Base-by-base conservation (phyloP, 495 filamentous ascomycete genomes). In the Penicillium dipodomyicola region DNA sequence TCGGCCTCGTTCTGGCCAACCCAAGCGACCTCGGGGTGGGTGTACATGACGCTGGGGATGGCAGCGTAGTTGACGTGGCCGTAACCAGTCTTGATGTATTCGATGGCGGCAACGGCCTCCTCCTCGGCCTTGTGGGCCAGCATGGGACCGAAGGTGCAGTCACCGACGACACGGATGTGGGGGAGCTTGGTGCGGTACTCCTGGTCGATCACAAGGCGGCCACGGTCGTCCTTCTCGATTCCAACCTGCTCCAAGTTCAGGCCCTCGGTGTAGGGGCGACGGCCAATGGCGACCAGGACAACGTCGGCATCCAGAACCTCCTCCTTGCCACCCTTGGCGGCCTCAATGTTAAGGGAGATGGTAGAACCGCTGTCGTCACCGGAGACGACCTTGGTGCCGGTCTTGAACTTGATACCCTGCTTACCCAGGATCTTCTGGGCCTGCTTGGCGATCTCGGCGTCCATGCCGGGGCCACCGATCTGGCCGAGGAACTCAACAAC, bases 41-140 rank as follows among this genome's bases (percentile, higher is more conserved):
- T 97, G 83, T 98, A 98, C 94, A 98, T 98, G 76, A 98, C 94
- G 44, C 88, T 90, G 59, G 94, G 94, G 72, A 98, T 98, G 76
- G 87, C 90, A 69, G 85, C 89, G 81, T 98, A 98, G 87, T 98
- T 98, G 72, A 98, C 94, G 75, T 98, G 94, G 35, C 94, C 94
- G 77, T 93, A 88, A 59, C 90, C 91, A 80, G 96, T 97, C 77
- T 88, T 91, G 76, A 98, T 91, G 82, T 91, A 97, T 75, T 98
- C 94, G 41, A 97, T 82, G 40, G 84, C 92, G 12, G 94, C 94
- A 47, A 97, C 92, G 52, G 80, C 94, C 79, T 98, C 94, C 79
- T 98, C 94, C 79, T 98, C 94, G 41, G 95, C 94, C 83, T 98
- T 98, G 83, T 98, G 94, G 49, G 94, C 94, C 66, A 98, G 86